phyloP scores from a whole-genome alignment of 1,284 basidiomycete species.

The Stygiomarasmius scandens region DNA sequence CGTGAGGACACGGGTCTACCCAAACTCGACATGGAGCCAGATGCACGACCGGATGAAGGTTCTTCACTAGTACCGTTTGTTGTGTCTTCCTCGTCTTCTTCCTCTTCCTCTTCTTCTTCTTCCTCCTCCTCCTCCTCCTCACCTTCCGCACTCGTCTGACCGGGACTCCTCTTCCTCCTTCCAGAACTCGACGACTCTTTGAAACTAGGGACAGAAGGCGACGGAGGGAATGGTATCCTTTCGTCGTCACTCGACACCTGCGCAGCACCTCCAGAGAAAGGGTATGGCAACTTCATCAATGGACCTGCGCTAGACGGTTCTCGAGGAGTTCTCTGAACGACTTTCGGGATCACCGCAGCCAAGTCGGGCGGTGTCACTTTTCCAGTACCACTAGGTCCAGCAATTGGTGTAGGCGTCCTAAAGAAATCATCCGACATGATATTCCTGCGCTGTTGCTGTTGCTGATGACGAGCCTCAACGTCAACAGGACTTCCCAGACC shows the following conservation, averaged over 20 bases:
- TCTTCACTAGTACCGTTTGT: slow-evolving; percentile 40
- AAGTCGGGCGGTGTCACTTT: slow-evolving; percentile 36
- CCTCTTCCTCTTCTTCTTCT: slow-evolving; percentile 39
- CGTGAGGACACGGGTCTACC: slow-evolving; percentile 72
- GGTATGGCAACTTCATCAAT: slow-evolving; percentile 56
- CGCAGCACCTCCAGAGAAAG: slow-evolving; percentile 54
- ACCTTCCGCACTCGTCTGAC: slow-evolving; percentile 35
- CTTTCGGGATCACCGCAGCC: slow-evolving; percentile 46
- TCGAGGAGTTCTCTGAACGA: slow-evolving; percentile 40
- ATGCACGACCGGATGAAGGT: slow-evolving; percentile 56
- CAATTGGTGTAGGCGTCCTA: slow-evolving; percentile 41
- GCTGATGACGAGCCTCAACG: slow-evolving; percentile 43
- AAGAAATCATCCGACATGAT: slow-evolving; percentile 66
- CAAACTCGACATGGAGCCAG: slow-evolving; percentile 77
- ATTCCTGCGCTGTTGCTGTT: slow-evolving; percentile 39
- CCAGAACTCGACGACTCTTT: slow-evolving; percentile 17
- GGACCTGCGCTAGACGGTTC: slow-evolving; percentile 40
- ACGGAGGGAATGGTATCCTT: slow-evolving; percentile 70
- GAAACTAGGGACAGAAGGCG: slow-evolving; percentile 41
- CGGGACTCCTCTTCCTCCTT: slow-evolving; percentile 20
- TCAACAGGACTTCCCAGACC: slow-evolving; percentile 43
- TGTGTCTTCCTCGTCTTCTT: slow-evolving; percentile 41
- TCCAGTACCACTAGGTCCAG: slow-evolving; percentile 15
- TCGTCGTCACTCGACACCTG: slow-evolving; percentile 57
- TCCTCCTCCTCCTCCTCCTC: slow-evolving; percentile 36